Percentiles rank a stretch among this genome's conserved stretches.
These are phyloP conservation scores for Phytophthora litchii DNA, from an alignment of 352 stramenopile genomes.

Conservation along the genomic window DNA sequence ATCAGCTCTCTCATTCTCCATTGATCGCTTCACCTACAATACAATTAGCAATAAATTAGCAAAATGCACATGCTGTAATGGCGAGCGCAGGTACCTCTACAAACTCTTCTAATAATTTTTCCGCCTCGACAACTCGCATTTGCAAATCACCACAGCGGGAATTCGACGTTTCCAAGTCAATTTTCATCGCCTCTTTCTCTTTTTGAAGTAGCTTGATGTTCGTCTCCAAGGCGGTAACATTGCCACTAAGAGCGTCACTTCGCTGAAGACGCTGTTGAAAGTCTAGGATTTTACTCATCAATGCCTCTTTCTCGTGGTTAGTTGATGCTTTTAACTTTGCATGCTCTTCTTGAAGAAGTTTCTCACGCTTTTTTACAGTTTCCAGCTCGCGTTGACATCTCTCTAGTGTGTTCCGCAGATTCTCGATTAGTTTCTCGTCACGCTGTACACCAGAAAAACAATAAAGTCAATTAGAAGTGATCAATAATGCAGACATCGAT, in stretches of 20 bases:
- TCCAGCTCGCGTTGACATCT: conserved; percentile 61
- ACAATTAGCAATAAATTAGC: neutral
- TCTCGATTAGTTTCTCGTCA: conserved; percentile 50
- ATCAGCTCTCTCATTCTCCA: conserved; percentile 25
- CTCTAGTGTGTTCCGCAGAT: conserved; percentile 53
- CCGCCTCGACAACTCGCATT: conserved; percentile 15
- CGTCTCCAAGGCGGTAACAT: conserved; percentile 40
- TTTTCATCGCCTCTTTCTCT: conserved; percentile 38
- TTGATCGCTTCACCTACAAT: conserved; percentile 27
- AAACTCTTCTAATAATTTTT: conserved; percentile 28
- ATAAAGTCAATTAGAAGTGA: conserved; percentile 6
- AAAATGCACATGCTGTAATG: neutral
- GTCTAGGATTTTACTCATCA: conserved; percentile 64
- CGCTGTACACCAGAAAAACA: conserved; percentile 29
- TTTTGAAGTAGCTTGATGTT: conserved; percentile 37
- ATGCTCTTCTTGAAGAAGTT: conserved; percentile 55
- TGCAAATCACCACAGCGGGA: conserved; percentile 21
- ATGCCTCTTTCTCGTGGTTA: conserved; percentile 54
- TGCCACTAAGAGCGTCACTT: conserved; percentile 28
- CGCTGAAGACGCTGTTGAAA: conserved; percentile 60
- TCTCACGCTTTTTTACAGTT: conserved; percentile 51
- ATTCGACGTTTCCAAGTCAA: conserved; percentile 12
- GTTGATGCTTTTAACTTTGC: conserved; percentile 45
- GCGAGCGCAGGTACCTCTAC: conserved; percentile 13
- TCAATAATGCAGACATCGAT: neutral